Conservation (phyloP, 768 basidiomycete genomes). For the Mycena filopes region DNA sequence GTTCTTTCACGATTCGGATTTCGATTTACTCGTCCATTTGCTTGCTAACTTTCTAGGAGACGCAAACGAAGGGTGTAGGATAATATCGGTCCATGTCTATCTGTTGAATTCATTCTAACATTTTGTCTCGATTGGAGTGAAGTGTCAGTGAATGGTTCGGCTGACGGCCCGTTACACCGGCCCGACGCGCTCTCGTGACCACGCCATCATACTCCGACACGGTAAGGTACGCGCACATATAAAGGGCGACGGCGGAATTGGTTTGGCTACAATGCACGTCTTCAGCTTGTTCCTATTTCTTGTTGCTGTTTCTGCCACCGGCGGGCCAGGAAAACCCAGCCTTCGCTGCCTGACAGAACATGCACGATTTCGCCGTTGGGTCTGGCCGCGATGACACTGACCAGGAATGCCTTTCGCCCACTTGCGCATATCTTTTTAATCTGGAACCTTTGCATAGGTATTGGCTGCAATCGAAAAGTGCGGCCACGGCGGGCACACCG, state of each 20-base stretch:
- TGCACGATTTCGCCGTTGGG: conserved; percentile 34
- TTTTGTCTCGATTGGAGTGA: too few relatives aligned
- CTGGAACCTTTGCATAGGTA: conserved; percentile 34
- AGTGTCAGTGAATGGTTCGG: too few relatives aligned
- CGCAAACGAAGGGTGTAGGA: conserved; percentile 22
- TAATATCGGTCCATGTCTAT: conserved; percentile 22
- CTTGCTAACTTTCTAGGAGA: conserved; percentile 33
- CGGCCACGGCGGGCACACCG: conserved; percentile 45
- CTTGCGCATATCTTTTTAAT: neutral
- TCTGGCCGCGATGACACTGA: conserved; percentile 40
- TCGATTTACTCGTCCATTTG: conserved; percentile 19
- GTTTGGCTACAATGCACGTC: neutral
- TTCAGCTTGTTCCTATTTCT: neutral
- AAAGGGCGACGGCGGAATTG: neutral
- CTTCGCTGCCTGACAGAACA: neutral
- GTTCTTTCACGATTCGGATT: conserved; percentile 20
- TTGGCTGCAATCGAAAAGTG: conserved; percentile 46
- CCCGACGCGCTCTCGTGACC: conserved; percentile 5
- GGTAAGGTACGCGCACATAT: too few relatives aligned
- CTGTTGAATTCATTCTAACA: conserved; percentile 21
- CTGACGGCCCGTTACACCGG: too few relatives aligned
- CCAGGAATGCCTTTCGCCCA: conserved; percentile 27
- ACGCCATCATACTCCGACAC: neutral
- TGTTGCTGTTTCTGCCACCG: neutral
- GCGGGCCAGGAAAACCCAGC: too few relatives aligned